A percentile compares a stretch with the other conserved stretches of the same genome.
Evolutionary conservation across 225 moss, liverwort and hornwort genomes (phyloP).

Genomic region (Polytrichum formosum): DNA sequence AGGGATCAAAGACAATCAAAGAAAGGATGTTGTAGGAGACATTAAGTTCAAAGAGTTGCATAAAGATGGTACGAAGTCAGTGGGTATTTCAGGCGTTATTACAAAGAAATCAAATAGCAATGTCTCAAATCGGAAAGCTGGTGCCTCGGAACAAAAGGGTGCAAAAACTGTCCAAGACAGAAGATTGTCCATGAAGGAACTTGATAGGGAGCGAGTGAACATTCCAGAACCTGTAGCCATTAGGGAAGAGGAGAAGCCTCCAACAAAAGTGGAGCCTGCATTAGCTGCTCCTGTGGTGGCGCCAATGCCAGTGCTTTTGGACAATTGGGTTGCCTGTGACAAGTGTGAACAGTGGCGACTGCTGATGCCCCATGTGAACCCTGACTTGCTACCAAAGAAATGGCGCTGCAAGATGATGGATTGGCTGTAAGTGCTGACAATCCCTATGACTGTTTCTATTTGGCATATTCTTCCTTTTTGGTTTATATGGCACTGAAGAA

Average conservation of each 20-base stretch:
- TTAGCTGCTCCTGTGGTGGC: conserved; percentile 25
- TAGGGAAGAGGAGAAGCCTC: conserved; percentile 31
- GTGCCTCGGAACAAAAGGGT: conserved; percentile 36
- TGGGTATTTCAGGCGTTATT: conserved; percentile 25
- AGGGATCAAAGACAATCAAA: conserved; percentile 44
- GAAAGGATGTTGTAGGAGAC: conserved; percentile 50
- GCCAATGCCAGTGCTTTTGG: conserved; percentile 50
- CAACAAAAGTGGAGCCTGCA: conserved; percentile 22
- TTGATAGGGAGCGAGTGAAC: conserved; percentile 37
- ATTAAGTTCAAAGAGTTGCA: conserved; percentile 36
- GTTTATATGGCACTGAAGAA: no score
- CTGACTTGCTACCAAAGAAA: conserved; percentile 58
- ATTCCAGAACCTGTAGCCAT: conserved; percentile 19
- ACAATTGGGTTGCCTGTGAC: conserved; percentile 92
- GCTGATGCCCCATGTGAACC: conserved; percentile 54
- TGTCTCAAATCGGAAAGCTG: conserved; percentile 34
- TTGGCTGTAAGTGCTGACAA: conserved; percentile 78
- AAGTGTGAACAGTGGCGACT: conserved; percentile 91
- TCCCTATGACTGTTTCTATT: conserved; percentile 2
- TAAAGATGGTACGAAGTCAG: conserved; percentile 42
- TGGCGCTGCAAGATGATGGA: conserved; percentile 95
- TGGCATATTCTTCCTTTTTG: no score
- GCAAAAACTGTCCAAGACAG: conserved; percentile 40
- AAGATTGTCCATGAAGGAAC: conserved; percentile 28
- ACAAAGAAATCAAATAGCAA: conserved; percentile 25